Base-by-base conservation (phyloP, 2,329 filamentous ascomycete species). In the Sodiomyces alkalinus region DNA sequence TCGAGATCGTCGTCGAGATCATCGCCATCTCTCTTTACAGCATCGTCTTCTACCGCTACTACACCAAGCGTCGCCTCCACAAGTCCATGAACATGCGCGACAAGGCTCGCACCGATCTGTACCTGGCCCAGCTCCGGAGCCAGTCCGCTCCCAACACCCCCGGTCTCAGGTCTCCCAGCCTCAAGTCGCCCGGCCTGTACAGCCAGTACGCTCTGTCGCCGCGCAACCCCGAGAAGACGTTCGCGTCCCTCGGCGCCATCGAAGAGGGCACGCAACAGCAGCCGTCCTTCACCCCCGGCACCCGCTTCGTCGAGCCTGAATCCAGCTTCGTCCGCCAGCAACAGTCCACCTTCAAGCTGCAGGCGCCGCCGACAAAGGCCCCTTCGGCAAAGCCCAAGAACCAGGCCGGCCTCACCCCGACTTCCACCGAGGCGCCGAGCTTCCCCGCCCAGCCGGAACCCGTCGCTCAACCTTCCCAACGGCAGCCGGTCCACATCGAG, bases 81-180 rank as follows among this genome's bases (percentile, higher is more conserved):
- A 96, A 94, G 68, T 86, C 85, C 38, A 98, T 98, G 90, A 80
- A 92, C 51, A 64, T 80, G 49, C 83, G 90, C 44, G 90, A 98
- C 64, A 80, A 81, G 48, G 90, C 90, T 39, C 80, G 90, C 37
- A 87, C 81, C 36, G 86, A 96, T 51, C 72, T 98, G 39, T 96
- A 96, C 62, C 81, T 96, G 38, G 85, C 79, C 30, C 79, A 83
- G 51, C 71, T 85, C 22, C 77, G 76, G 41, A 62, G 73, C 13
- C 86, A 96, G 58, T 92, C 85, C 16, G 86, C 85, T 5, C 87
- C 87, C 41, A 94, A 94, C 63, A 94, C 87, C 0, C 87, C 87
- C 9, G 85, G 85, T 39, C 85, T 92, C 49, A 79, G 71, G 51
- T 73, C 68, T 1, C 74, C 55, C 52, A 55, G 58, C 22, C 85